These are phyloP conservation scores for Podospora pseudoanserina DNA, from an alignment of 495 filamentous ascomycete genomes.

Conservation along the genomic window DNA sequence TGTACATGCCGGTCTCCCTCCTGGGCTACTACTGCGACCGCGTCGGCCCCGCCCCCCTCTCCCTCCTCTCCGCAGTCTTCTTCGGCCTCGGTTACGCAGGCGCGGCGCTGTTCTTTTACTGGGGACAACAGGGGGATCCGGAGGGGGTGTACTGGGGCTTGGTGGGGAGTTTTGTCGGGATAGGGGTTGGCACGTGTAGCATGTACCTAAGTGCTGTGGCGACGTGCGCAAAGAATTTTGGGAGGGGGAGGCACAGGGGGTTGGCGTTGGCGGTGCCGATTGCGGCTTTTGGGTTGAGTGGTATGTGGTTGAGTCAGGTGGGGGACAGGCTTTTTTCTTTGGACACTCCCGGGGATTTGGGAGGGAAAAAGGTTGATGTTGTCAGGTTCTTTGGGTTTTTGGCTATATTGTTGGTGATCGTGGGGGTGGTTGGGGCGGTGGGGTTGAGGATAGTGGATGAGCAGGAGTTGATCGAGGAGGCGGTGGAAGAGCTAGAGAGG, in stretches of 20 bases:
- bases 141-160: conserved; percentile 67
- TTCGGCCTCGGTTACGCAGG: conserved; percentile 81
- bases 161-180: conserved; percentile 73
- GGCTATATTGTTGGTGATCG: conserved; percentile 57
- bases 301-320: conserved; percentile 91
- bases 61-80: conserved; percentile 63
- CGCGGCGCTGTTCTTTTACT: conserved; percentile 51
- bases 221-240: conserved; percentile 96
- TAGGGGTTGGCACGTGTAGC: conserved; percentile 76
- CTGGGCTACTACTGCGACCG: conserved; percentile 90
- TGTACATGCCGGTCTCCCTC: conserved; percentile 87
- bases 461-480: conserved; percentile 75
- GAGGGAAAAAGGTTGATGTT: conserved; percentile 76
- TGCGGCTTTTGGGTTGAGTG: conserved; percentile 85
- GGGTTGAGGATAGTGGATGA: conserved; percentile 61
- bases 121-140: conserved; percentile 59
- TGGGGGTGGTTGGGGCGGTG: conserved; percentile 72
- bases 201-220: conserved; percentile 88
- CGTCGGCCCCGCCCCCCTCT: conserved; percentile 69
- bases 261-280: conserved; percentile 88
- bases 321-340: conserved; percentile 72
- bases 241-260: conserved; percentile 79
- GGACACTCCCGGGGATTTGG: conserved; percentile 55
- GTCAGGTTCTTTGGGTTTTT: conserved; percentile 83
- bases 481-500: conserved; percentile 76